Percentiles rank a stretch among this genome's conserved stretches.
phyloP scores from a whole-genome alignment of 176 grass and related monocot genomes.

The Tuctoria greenei region DNA sequence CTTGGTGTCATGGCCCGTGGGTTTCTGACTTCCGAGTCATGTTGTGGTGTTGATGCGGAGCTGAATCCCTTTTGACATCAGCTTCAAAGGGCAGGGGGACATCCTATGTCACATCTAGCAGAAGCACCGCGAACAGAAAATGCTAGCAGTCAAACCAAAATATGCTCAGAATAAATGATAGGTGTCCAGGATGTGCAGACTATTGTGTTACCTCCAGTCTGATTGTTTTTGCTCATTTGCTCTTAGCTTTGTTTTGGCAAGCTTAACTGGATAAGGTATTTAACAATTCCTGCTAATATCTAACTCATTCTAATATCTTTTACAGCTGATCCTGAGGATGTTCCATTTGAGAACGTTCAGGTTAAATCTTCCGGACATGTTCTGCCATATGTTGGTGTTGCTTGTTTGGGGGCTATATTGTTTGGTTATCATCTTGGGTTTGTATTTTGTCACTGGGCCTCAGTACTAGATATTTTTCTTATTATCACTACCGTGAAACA shows the following conservation, averaged over 20 bases:
- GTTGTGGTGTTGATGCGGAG: neutral
- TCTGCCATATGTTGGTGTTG: constrained; percentile 90
- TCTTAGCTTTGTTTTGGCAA: neutral
- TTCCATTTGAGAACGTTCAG: constrained; percentile 59
- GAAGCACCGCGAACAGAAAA: neutral
- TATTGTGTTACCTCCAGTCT: neutral
- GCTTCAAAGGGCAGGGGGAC: neutral
- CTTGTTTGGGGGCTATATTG: constrained; percentile 92
- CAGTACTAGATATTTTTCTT: neutral
- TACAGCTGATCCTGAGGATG: constrained; percentile 71
- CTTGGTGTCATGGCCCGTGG: neutral
- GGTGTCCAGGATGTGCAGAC: neutral
- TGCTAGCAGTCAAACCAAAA: neutral
- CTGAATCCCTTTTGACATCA: neutral
- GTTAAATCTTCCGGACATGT: constrained; percentile 80
- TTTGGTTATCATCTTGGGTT: constrained; percentile 99
- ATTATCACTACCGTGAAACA: neutral
- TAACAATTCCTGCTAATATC: neutral
- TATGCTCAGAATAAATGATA: neutral
- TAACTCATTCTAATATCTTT: constrained; percentile 12
- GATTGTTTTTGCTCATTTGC: neutral
- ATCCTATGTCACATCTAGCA: neutral
- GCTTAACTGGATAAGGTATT: neutral
- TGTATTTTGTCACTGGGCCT: neutral
- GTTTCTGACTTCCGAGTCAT: neutral